Base-by-base conservation (phyloP, 225 moss, liverwort and hornwort species). In the Neckera pumila region DNA sequence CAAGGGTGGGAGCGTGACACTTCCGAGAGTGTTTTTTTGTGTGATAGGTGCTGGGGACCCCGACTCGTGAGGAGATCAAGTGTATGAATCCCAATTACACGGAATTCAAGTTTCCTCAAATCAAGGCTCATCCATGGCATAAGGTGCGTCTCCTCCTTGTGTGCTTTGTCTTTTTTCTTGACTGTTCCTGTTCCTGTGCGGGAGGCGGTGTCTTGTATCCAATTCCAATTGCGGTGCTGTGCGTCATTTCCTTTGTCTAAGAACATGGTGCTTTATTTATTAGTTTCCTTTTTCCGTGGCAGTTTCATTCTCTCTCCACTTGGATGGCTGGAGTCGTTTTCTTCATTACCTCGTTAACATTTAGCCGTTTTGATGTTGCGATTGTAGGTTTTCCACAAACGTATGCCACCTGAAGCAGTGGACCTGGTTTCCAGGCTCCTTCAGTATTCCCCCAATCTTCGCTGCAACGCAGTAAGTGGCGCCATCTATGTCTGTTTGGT, bases 1-100 rank as follows among this genome's bases (percentile, higher is more conserved):
- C 36, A 4, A 38, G 76, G 40, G 23, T 63, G 77, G 14, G 22
- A 43, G 43, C 15, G 36, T 40, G 84, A 40, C 38, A 14, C n/a
- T 89, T 40, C 64, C 77, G 33, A n/a, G 7, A 71, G 9, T 40
- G 69, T 26, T 43, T 43, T 57, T 43, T 38, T 40, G 49, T 84
- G 47, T 79, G 88, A 79, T 89, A 98, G 98, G 98, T 98, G 77
- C 91, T 98, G 84, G 97, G 97, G 57, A 98, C 98, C 80, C 98
- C 98, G 67, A 98, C 98, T 60, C 96, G 98, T 21, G 97, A 98
- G 91, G 97, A 98, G 93, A 98, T 98, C 47, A 98, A 98, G 92
- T 98, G 97, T 34, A 98, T 98, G 96, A 98, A 98, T 56, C 98
- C 98, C 57, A 98, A 98, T 89, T 98, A 98, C 89, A 98, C 98